Base-by-base conservation (phyloP, 345 rosid species). In the Mangifera indica region DNA sequence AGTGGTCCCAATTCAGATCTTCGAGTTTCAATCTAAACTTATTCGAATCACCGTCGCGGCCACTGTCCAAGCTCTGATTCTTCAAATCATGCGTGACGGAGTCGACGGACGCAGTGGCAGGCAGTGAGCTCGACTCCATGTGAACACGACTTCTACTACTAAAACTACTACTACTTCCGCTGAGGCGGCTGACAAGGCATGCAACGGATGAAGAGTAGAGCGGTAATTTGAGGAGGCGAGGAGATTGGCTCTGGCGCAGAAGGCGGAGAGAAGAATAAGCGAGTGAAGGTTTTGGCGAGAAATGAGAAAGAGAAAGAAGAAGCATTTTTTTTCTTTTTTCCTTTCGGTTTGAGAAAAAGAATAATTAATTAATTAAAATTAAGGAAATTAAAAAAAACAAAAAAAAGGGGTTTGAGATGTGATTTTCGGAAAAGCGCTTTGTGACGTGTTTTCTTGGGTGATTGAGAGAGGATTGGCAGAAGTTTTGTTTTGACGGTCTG, bases 1-100 rank as follows among this genome's bases (percentile, higher is more conserved):
- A 95, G 71, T 92, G 81, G 76, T 95, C 94, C 98, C 98, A 95
- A 51, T 83, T 85, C 70, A 91, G 93, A 77, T 89, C 97, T 68
- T 95, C 90, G 25, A 95, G 88, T 67, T 58, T 80, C 73, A 77
- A 51, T 63, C 74, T 85, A 63, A 26, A 66, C 45, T 58, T 74
- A 46, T 17, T 61, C 56, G 21, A 63, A 25, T 44, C 46, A 29
- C 49, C 69, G 25, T 66, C 77, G 56, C 77, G 87, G 62, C 32
- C 76, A 34, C 65, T 68, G 10, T 70, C 84, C 18, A 92, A 72
- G 75, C 79, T 85, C 77, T 88, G 99, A 69, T 81, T 84, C 83
- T 83, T 83, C 76, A 92, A 85, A 85, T 86, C 89, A 58, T 74
- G 76, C 69, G 96, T 87, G 42, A 95, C 76, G 52, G 92, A 80